Evolutionary conservation across 257 asterid genomes (phyloP), one percentile per base, ranked within the genome.

Genomic region (Datura wrightii): DNA sequence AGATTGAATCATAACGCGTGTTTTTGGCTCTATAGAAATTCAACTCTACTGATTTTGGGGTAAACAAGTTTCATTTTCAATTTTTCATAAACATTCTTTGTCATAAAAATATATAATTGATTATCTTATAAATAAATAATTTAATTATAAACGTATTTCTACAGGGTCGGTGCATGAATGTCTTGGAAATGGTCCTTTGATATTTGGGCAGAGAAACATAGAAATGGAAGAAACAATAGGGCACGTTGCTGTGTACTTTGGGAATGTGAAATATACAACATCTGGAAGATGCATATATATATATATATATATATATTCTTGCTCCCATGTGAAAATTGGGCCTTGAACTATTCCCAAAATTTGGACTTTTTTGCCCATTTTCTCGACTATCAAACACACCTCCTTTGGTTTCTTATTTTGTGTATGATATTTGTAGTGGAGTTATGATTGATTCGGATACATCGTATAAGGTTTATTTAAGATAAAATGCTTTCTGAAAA

Each of bases 321-420:
- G 81, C 48, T 19, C 81, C 81, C 79, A 50, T 31, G 82, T 76
- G 82, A 76, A 71, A 39, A 39, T 39, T 69, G 78, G 52, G 19
- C 52, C 34, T 69, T 37, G 78, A 69, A 41, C 2, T 69, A 69
- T 53, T 69, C 79, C 79, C 53, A 24, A 8, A 16, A 18, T 69
- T 69, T 69, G 36, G 53, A 69, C 53, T 5, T 69, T 66, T 69
- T 41, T 69, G 78, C 78, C 34, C 48, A 67, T 67, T 14, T 67
- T 67, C 76, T 67, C 13, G 6, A 67, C 76, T 15, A 69, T 16
- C 53, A 66, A 66, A 67, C 19, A 15, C 76, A 67, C 76, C 14
- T 67, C 76, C 46, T 66, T 56, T 16, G 6, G 1, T 13, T 58
- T 58, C 0, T 63, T 5, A 31, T 34, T 11, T 0, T 9, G 5